Evolutionary conservation across 2,329 filamentous ascomycete species (phyloP).

Genomic region (Neofusicoccum ribis): DNA sequence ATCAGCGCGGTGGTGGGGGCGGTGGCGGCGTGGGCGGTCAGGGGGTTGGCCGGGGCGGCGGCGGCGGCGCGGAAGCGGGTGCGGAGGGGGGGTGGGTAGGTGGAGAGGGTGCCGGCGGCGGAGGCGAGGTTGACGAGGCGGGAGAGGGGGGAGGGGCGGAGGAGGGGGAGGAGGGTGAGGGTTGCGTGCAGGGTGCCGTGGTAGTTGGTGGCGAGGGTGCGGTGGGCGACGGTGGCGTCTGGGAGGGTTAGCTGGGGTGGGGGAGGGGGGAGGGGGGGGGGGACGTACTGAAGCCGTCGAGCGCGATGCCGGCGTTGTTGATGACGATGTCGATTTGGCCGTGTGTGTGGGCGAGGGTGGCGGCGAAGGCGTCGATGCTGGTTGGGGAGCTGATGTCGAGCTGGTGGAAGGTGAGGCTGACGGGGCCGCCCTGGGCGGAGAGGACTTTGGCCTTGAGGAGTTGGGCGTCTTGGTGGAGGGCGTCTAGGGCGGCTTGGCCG

Average conservation of each 20-base stretch:
- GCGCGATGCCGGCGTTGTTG: conserved; percentile 51
- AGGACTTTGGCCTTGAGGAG: conserved; percentile 45
- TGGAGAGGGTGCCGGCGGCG: no score
- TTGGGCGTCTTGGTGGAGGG: conserved; percentile 36
- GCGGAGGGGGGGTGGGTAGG: no score
- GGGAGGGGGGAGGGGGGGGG: conserved; percentile 21
- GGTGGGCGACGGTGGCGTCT: conserved; percentile 50
- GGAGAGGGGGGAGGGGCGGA: no score
- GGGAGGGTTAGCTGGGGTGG: conserved; percentile 29
- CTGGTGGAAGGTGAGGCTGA: conserved; percentile 38
- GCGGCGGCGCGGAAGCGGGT: no score
- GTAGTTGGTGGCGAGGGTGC: no score
- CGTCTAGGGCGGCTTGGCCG: conserved; percentile 31
- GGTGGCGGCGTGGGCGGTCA: no score
- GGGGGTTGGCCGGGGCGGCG: no score
- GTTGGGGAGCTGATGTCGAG: conserved; percentile 47
- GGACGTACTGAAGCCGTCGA: conserved; percentile 25
- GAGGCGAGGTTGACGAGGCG: no score
- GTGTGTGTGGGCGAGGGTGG: conserved; percentile 28
- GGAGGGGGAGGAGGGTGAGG: no score
- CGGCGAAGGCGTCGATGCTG: conserved; percentile 41
- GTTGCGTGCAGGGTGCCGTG: no score
- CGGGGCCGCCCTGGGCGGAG: conserved; percentile 27
- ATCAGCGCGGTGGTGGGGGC: no score
- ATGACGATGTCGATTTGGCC: conserved; percentile 42